These are phyloP conservation scores for Clavispora carvajalis DNA, from an alignment of 805 yeast species.

Conservation along the genomic window DNA sequence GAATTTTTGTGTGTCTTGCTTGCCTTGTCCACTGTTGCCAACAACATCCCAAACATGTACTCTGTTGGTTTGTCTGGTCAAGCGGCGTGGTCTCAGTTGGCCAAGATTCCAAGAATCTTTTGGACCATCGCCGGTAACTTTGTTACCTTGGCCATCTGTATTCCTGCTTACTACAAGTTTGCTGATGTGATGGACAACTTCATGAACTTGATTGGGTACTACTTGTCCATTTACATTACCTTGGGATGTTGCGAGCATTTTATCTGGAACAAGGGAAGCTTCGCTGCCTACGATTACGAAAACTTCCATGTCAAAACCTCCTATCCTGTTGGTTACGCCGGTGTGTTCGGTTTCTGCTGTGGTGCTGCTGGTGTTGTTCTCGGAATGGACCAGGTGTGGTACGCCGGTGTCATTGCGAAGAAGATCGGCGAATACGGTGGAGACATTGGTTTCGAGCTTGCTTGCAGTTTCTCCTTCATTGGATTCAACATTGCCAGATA, in stretches of 20 bases:
- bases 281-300: constrained; percentile 55
- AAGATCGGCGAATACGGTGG: constrained; percentile 68
- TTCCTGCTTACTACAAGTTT: constrained; percentile 80
- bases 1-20: constrained; percentile 81
- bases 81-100: constrained; percentile 71
- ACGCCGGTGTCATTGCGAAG: constrained; percentile 61
- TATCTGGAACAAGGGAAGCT: constrained; percentile 62
- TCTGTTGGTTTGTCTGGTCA: constrained; percentile 85
- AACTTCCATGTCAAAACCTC: constrained; percentile 52
- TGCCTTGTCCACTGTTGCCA: constrained; percentile 82
- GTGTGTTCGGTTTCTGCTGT: constrained; percentile 68
- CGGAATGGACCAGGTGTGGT: constrained; percentile 89
- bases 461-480: constrained; percentile 59
- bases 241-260: constrained; percentile 79
- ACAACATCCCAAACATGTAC: constrained; percentile 92
- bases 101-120: constrained; percentile 70
- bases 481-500: constrained; percentile 56
- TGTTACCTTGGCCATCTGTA: constrained; percentile 77
- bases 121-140: constrained; percentile 80
- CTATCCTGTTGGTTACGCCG: constrained; percentile 76
- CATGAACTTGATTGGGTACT: constrained; percentile 89
- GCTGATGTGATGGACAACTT: constrained; percentile 71
- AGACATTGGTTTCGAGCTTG: constrained; percentile 83
- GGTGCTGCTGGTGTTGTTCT: constrained; percentile 83
- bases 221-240: constrained; percentile 79